These are phyloP conservation scores for Phialocephala subalpina DNA, from an alignment of 2,329 filamentous ascomycete genomes.

Conservation along the genomic window DNA sequence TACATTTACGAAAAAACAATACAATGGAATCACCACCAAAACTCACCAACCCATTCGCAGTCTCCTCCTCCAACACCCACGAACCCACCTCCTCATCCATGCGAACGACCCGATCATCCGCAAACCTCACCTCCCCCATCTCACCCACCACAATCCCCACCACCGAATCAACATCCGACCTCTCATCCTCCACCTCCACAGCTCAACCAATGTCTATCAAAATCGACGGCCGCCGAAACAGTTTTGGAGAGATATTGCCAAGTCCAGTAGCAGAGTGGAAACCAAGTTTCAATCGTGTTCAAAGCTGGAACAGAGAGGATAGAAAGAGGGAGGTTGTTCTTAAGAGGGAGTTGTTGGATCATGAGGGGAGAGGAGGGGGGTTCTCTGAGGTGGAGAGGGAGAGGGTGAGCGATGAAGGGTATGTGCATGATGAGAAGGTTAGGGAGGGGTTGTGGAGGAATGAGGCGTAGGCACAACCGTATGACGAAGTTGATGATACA, in stretches of 20 bases:
- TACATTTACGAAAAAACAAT: not conserved
- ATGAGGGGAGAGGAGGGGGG: slow-evolving; percentile 24
- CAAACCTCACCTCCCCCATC: not conserved
- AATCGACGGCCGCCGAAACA: slow-evolving; percentile 37
- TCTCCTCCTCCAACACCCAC: not conserved
- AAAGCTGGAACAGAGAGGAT: slow-evolving; percentile 42
- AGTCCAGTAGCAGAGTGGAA: slow-evolving; percentile 38
- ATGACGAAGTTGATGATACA: no score
- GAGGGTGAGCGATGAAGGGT: not conserved
- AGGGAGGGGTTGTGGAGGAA: no score
- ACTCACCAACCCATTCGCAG: not conserved
- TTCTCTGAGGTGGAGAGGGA: slow-evolving; percentile 7
- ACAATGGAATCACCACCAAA: not conserved
- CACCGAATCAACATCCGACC: not conserved
- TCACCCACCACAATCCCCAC: not conserved
- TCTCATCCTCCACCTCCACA: not conserved
- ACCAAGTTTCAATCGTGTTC: slow-evolving; percentile 33
- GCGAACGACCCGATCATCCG: not conserved
- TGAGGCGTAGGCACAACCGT: no score
- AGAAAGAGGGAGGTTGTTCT: slow-evolving; percentile 36
- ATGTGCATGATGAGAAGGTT: not conserved
- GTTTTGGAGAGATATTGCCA: slow-evolving; percentile 32
- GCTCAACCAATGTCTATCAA: not conserved
- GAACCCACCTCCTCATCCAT: not conserved
- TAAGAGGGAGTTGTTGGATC: slow-evolving; percentile 24